These are phyloP conservation scores for Penicillium verrucosum DNA, from an alignment of 2,329 filamentous ascomycete species.

Conservation along the genomic window DNA sequence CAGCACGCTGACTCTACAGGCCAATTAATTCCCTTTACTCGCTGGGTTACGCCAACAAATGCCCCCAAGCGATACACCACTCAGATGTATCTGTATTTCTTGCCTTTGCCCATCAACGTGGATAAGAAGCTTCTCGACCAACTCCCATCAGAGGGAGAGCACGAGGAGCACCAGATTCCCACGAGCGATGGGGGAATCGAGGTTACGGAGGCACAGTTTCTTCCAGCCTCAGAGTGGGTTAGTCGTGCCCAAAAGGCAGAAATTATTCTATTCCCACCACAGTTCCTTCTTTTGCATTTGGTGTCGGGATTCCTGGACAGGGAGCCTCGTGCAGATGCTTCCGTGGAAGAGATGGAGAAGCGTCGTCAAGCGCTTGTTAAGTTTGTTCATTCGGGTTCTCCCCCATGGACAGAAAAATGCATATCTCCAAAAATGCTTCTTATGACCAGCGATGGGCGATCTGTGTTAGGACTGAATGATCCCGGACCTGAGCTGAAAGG, in stretches of 20 bases:
- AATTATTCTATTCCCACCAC: constrained; percentile 86
- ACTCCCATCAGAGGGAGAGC: constrained; percentile 39
- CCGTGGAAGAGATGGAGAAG: constrained; percentile 29
- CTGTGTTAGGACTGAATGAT: constrained; percentile 53
- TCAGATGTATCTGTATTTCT: constrained; percentile 94
- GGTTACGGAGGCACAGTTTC: constrained; percentile 74
- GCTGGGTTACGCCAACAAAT: constrained; percentile 79
- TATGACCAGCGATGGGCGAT: constrained; percentile 45
- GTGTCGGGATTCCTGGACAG: constrained; percentile 50
- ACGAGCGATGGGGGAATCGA: constrained; percentile 68
- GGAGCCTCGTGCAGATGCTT: constrained; percentile 23
- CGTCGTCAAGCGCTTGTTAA: constrained; percentile 47
- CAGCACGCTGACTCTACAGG: constrained; percentile 41
- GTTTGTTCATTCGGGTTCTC: constrained; percentile 47
- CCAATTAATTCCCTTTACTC: constrained; percentile 74
- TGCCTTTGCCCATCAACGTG: constrained; percentile 56
- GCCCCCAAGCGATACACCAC: constrained; percentile 79
- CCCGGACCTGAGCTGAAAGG: constrained; percentile 56
- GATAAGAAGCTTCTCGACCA: constrained; percentile 31
- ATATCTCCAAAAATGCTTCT: constrained; percentile 45
- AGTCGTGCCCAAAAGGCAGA: constrained; percentile 59
- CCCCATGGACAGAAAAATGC: constrained; percentile 48
- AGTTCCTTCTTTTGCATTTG: constrained; percentile 62
- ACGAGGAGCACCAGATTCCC: constrained; percentile 64
- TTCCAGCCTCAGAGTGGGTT: constrained; percentile 68